phyloP scores from a whole-genome alignment of 345 rosid genomes.

The Acer campestre region DNA sequence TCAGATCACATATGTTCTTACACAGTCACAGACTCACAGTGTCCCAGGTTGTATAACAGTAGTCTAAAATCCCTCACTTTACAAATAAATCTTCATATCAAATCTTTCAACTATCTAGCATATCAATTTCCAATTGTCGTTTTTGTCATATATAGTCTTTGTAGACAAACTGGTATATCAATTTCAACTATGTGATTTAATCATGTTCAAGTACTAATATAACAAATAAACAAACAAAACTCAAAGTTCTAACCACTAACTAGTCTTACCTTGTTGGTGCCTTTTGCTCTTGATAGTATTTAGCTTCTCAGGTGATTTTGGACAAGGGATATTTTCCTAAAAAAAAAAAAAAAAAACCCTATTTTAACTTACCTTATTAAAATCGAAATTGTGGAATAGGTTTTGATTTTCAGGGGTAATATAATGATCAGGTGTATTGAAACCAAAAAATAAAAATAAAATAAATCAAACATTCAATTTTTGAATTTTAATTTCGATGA shows the following conservation, averaged over 20 bases:
- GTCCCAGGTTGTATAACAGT: too few species aligned
- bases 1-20: too few species aligned
- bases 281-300: slow-evolving; percentile 61
- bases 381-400: slow-evolving; percentile 49
- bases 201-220: not conserved
- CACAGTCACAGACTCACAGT: too few species aligned
- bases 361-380: slow-evolving; percentile 53
- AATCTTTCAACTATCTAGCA: not conserved
- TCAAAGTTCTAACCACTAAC: not conserved
- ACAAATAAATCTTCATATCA: not conserved
- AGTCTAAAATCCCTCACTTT: too few species aligned
- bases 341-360: slow-evolving; percentile 4
- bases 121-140: too few species aligned
- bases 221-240: not conserved
- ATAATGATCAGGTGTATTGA: slow-evolving; percentile 95
- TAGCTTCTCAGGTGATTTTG: slow-evolving; percentile 83
- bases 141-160: not conserved
- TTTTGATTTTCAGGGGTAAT: slow-evolving; percentile 89
- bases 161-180: not conserved
- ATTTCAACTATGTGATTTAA: not conserved
- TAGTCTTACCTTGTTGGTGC: slow-evolving; percentile 53
- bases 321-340: slow-evolving; percentile 81
- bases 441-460: not conserved
- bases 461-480: not conserved
- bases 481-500: not conserved